These are phyloP conservation scores for Ganoderma lucidum DNA, from an alignment of 1,284 basidiomycete species.

Conservation along the genomic window DNA sequence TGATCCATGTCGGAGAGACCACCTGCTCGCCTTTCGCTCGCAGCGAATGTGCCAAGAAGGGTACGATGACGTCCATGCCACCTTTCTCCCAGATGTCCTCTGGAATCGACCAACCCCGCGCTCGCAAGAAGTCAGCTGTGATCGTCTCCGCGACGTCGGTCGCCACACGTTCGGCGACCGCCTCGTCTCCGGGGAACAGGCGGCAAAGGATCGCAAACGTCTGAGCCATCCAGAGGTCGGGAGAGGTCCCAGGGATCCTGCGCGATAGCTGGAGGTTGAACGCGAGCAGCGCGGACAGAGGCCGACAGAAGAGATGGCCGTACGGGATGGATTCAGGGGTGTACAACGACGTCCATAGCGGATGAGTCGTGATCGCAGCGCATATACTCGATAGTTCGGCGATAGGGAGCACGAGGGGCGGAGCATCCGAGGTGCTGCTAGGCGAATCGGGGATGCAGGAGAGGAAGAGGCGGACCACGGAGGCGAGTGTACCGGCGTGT, in stretches of 20 bases:
- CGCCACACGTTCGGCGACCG: conserved; percentile 50
- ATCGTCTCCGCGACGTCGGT: conserved; percentile 49
- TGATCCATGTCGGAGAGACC: conserved; percentile 56
- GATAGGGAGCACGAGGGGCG: conserved; percentile 67
- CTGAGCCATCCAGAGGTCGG: conserved; percentile 71
- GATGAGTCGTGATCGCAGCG: conserved; percentile 55
- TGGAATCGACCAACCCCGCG: conserved; percentile 48
- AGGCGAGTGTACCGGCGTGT: conserved; percentile 49
- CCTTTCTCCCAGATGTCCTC: conserved; percentile 58
- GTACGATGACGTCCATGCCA: conserved; percentile 58
- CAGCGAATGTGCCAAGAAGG: conserved; percentile 64
- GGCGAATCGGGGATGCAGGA: conserved; percentile 58
- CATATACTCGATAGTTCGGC: conserved; percentile 58
- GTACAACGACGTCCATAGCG: conserved; percentile 53
- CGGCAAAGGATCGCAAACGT: conserved; percentile 61
- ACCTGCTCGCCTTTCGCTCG: conserved; percentile 42
- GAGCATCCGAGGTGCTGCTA: conserved; percentile 45
- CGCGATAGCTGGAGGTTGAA: conserved; percentile 66
- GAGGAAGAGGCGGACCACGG: conserved; percentile 68
- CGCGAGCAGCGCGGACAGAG: conserved; percentile 59
- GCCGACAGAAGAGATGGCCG: conserved; percentile 52
- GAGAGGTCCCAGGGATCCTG: conserved; percentile 58
- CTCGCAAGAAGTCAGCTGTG: conserved; percentile 49
- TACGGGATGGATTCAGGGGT: conserved; percentile 37
- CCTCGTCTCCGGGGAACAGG: conserved; percentile 75